phyloP scores from a whole-genome alignment of 139 green algal genomes.

The Medakamo hakoo region DNA sequence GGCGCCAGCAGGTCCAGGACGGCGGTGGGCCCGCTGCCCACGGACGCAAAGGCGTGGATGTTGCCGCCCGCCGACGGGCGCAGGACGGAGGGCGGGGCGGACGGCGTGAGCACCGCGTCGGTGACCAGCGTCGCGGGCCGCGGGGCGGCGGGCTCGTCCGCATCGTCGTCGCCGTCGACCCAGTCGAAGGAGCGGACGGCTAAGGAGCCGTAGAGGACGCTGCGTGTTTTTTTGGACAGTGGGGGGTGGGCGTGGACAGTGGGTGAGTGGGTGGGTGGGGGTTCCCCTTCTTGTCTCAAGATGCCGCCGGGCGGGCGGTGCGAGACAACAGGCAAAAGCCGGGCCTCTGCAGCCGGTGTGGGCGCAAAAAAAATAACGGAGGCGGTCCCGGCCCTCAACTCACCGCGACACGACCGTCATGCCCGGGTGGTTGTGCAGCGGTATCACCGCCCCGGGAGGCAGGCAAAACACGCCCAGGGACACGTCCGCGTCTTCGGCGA shows the following conservation, averaged over 20 bases:
- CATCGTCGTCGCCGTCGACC: slow-evolving; percentile 4
- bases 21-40: slow-evolving; percentile 54
- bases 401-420: slow-evolving; percentile 49
- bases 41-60: slow-evolving; percentile 73
- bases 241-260: background rate
- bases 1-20: slow-evolving; percentile 82
- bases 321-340: too few relatives aligned
- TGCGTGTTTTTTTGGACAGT: too few relatives aligned
- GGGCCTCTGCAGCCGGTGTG: too few relatives aligned
- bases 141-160: background rate
- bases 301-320: too few relatives aligned
- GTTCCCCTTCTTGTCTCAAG: background rate
- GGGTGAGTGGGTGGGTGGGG: background rate
- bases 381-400: background rate
- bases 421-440: slow-evolving; percentile 79
- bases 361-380: too few relatives aligned
- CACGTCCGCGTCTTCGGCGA: slow-evolving; percentile 58
- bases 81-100: slow-evolving; percentile 27
- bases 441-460: slow-evolving; percentile 39
- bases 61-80: slow-evolving; percentile 58
- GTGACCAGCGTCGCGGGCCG: slow-evolving; percentile 16
- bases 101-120: slow-evolving; percentile 27
- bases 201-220: slow-evolving; percentile 70
- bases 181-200: slow-evolving; percentile 63
- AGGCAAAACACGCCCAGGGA: slow-evolving; percentile 80